Evolutionary conservation across 306 rosid species (phyloP).

Genomic region (Calophaca sinica): DNA sequence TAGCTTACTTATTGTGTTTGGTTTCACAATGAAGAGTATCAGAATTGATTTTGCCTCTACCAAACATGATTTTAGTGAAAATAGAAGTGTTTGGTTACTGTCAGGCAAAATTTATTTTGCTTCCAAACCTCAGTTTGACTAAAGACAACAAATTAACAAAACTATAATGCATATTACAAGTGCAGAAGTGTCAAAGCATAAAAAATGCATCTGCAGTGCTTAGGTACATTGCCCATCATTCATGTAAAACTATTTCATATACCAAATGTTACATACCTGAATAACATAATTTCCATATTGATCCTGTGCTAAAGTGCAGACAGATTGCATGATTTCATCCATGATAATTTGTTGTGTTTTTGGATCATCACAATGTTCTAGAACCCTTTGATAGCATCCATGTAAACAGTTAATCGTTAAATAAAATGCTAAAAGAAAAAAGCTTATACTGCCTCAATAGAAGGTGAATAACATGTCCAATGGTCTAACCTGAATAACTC

Average conservation of each 20-base stretch:
- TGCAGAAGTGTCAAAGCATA: conserved; percentile 18
- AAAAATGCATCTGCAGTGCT: background rate
- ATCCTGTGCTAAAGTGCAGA: conserved; percentile 88
- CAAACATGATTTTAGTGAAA: no score
- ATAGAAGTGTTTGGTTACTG: no score
- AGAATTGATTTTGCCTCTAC: no score
- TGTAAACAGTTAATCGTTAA: conserved; percentile 41
- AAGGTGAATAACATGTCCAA: conserved; percentile 31
- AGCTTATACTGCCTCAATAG: conserved; percentile 8
- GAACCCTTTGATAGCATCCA: conserved; percentile 81
- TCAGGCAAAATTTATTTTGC: no score
- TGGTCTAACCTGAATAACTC: conserved; percentile 88
- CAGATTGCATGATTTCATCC: conserved; percentile 96
- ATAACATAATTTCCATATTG: conserved; percentile 98
- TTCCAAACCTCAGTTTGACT: no score
- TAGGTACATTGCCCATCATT: conserved; percentile 27
- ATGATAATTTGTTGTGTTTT: conserved; percentile 81
- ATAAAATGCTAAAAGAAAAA: conserved; percentile 42
- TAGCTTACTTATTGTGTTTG: background rate
- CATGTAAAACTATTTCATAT: conserved; percentile 25
- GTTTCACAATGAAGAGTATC: no score
- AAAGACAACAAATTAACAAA: no score
- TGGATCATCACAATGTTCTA: conserved; percentile 84
- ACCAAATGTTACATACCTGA: conserved; percentile 65
- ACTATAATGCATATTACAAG: no score